phyloP scores from a whole-genome alignment of 768 basidiomycete genomes.

The Mycena albidolilacea region DNA sequence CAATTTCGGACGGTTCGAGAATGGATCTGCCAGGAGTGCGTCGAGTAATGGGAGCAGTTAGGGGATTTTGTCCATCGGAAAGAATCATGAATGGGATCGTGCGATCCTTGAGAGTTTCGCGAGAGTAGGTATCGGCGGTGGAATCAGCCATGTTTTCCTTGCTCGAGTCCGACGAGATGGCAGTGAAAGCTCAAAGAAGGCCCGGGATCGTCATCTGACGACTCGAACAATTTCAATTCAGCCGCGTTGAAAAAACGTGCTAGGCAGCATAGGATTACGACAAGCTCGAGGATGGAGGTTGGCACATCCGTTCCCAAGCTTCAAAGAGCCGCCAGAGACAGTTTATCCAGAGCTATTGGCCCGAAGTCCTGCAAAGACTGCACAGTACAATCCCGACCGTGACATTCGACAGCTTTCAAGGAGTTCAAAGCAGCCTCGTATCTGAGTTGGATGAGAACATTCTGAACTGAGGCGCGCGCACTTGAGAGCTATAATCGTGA shows the following conservation, averaged over 20 bases:
- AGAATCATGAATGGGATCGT: conserved; percentile 51
- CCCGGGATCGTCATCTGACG: conserved; percentile 13
- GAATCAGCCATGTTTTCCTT: conserved; percentile 22
- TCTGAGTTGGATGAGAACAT: too few relatives aligned
- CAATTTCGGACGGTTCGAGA: conserved; percentile 45
- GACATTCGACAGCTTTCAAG: too few relatives aligned
- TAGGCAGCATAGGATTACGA: too few relatives aligned
- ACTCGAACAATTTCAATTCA: not conserved
- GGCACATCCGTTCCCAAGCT: too few relatives aligned
- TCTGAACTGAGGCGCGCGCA: too few relatives aligned
- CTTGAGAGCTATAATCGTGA: too few relatives aligned
- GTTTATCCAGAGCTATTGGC: too few relatives aligned
- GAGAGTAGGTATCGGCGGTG: conserved; percentile 32
- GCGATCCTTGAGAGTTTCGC: conserved; percentile 48
- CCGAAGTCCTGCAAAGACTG: too few relatives aligned
- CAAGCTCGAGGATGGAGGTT: too few relatives aligned
- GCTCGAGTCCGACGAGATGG: not conserved
- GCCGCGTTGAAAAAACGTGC: not conserved
- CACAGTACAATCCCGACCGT: too few relatives aligned
- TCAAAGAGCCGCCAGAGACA: too few relatives aligned
- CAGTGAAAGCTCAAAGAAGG: not conserved
- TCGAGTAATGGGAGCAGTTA: conserved; percentile 48
- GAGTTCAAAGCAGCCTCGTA: too few relatives aligned
- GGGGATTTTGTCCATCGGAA: conserved; percentile 49
- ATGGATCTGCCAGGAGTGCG: conserved; percentile 10